A percentile compares a stretch with the other conserved stretches of the same genome.
Evolutionary conservation across 2,329 filamentous ascomycete genomes (phyloP).

Genomic region (Aspergillus sp.): DNA sequence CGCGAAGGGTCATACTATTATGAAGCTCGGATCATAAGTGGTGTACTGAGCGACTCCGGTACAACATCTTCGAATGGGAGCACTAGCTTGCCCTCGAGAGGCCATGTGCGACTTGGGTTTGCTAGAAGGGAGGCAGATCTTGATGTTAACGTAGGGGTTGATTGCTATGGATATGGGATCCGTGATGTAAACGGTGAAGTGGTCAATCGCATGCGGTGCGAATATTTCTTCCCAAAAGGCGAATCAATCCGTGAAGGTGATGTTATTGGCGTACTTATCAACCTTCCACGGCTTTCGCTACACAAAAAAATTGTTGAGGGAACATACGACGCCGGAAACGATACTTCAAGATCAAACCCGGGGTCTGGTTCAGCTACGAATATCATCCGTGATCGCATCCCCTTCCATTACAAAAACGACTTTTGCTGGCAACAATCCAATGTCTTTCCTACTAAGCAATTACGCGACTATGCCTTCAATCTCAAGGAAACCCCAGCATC

Average conservation of each 20-base stretch:
- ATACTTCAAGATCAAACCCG: conserved; percentile 25
- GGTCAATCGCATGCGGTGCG: conserved; percentile 89
- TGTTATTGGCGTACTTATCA: conserved; percentile 90
- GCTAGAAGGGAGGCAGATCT: conserved; percentile 47
- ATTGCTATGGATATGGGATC: conserved; percentile 93
- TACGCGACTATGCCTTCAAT: conserved; percentile 66
- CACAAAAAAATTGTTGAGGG: conserved; percentile 88
- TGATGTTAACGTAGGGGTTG: conserved; percentile 70
- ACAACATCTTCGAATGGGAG: conserved; percentile 20
- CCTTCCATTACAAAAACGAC: conserved; percentile 89
- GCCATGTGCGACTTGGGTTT: conserved; percentile 51
- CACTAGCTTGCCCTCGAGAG: conserved; percentile 30
- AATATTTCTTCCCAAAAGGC: conserved; percentile 77
- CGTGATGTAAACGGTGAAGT: conserved; percentile 88
- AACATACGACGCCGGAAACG: conserved; percentile 74
- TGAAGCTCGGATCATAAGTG: conserved; percentile 85
- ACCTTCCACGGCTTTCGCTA: conserved; percentile 77
- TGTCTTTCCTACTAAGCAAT: conserved; percentile 73
- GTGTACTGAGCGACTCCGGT: conserved; percentile 43
- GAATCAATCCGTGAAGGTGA: conserved; percentile 85
- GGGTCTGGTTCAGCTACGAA: conserved; percentile 64
- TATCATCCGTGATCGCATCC: conserved; percentile 90
- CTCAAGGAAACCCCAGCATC: conserved; percentile 46
- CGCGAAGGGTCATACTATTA: conserved; percentile 91
- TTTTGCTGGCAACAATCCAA: conserved; percentile 78